These are phyloP conservation scores for Kalmusia sp. DNA, from an alignment of 2,329 filamentous ascomycete genomes.

Conservation along the genomic window DNA sequence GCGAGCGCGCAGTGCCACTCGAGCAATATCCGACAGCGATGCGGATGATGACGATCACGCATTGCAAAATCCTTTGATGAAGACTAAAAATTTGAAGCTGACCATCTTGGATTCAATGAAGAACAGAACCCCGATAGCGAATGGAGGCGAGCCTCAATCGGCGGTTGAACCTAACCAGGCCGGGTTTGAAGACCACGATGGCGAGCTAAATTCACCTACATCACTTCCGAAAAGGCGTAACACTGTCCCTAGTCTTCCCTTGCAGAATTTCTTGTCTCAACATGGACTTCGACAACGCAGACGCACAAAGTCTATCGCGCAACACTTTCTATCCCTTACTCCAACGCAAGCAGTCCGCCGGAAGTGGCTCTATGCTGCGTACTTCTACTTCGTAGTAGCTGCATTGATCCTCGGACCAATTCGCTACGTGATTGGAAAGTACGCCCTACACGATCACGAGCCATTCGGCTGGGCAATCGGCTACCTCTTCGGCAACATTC, in stretches of 20 bases:
- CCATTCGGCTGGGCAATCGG: slow-evolving; percentile 92
- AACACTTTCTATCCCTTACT: slow-evolving; percentile 82
- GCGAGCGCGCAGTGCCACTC: slow-evolving; percentile 26
- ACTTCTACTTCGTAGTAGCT: slow-evolving; percentile 74
- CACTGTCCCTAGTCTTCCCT: slow-evolving; percentile 38
- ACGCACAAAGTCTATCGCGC: slow-evolving; percentile 46
- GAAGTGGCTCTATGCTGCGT: slow-evolving; percentile 84
- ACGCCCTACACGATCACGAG: slow-evolving; percentile 75
- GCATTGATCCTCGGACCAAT: slow-evolving; percentile 74
- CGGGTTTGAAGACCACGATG: slow-evolving; percentile 17
- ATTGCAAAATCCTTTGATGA: slow-evolving; percentile 27
- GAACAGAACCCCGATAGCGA: slow-evolving; percentile 15
- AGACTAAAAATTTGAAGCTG: slow-evolving; percentile 36
- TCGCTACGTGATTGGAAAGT: slow-evolving; percentile 69
- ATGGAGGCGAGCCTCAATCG: slow-evolving; percentile 33
- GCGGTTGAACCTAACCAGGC: slow-evolving; percentile 37
- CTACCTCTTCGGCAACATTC: slow-evolving; percentile 84
- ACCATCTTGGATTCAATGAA: slow-evolving; percentile 32
- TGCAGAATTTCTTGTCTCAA: slow-evolving; percentile 27
- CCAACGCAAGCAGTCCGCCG: slow-evolving; percentile 75
- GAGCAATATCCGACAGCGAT: slow-evolving; percentile 49
- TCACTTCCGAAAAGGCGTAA: slow-evolving; percentile 37
- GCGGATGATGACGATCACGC: slow-evolving; percentile 53
- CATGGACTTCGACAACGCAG: slow-evolving; percentile 31
- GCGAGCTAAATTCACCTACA: slow-evolving; percentile 3